phyloP scores from a whole-genome alignment of 2,329 filamentous ascomycete species.

The Parastagonospora nodorum region DNA sequence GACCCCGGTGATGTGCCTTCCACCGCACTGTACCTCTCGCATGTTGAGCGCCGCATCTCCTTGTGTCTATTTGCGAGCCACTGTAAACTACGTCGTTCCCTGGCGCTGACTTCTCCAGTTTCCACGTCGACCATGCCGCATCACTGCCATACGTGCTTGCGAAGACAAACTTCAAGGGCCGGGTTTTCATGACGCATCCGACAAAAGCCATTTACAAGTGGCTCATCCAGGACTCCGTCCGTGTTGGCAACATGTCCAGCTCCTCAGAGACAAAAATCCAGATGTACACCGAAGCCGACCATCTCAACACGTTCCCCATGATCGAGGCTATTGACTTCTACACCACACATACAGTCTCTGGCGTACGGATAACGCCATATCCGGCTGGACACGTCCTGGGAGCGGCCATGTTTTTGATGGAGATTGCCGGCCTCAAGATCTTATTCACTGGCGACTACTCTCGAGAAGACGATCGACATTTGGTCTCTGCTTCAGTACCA shows the following conservation, averaged over 20 bases:
- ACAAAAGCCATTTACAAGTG: constrained; percentile 99
- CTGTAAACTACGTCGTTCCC: not conserved
- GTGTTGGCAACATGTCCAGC: constrained; percentile 74
- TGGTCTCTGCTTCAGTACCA: constrained; percentile 91
- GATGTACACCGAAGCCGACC: constrained; percentile 93
- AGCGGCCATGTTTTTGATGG: constrained; percentile 96
- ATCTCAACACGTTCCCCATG: constrained; percentile 87
- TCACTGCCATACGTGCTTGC: constrained; percentile 96
- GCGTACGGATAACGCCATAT: constrained; percentile 94
- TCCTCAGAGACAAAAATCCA: constrained; percentile 66
- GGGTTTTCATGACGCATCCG: constrained; percentile 98
- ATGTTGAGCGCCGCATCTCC: constrained; percentile 1
- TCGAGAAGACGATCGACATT: constrained; percentile 89
- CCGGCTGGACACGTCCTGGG: constrained; percentile 97
- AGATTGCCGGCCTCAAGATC: constrained; percentile 95
- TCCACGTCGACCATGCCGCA: constrained; percentile 97
- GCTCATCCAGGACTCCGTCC: constrained; percentile 96
- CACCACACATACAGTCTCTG: constrained; percentile 95
- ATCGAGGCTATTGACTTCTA: constrained; percentile 99
- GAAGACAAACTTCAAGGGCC: constrained; percentile 96
- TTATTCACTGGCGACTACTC: constrained; percentile 99
- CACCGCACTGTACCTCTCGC: constrained; percentile 28
- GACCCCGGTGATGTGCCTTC: constrained; percentile 44
- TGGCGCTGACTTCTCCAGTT: constrained; percentile 63
- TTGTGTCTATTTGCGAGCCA: not conserved